Evolutionary conservation across 2,329 filamentous ascomycete species (phyloP), one percentile per base, ranked within the genome.

Genomic region (Pseudonectria buxi): DNA sequence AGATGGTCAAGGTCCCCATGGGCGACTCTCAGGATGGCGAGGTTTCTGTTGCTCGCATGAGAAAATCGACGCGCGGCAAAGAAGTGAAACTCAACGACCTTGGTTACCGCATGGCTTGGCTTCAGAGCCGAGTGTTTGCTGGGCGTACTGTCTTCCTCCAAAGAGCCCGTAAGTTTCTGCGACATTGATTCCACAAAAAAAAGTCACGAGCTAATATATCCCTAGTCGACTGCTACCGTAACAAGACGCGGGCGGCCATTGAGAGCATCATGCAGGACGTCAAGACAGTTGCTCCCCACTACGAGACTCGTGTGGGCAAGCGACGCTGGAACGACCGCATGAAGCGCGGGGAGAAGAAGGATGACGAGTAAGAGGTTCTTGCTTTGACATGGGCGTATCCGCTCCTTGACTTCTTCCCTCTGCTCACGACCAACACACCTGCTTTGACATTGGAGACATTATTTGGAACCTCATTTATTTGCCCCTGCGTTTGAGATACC

Each of bases 61-160:
- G 79, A 32, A 80, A 76, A 54, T 68, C 70, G 29, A 76, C 78
- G 47, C 78, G 87, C 32, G 76, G 72, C 32, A 92, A 86, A 65
- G 90, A 96, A 58, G 80, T 92, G n/a, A 78, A 86, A 32, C 67
- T 96, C 43, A 96, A 96, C 56, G 89, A 96, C 55, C 67, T 96
- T 30, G 90, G 88, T 3, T 94, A 94, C 59, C 79, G 90, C 30
- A 94, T 98, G 85, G 89, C 86, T 32, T 98, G 92, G 90, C 81
- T 89, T 36, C 90, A 96, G 65, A 92, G 88, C 58, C 75, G 90
- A 53, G 86, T 90, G 10, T 95, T 96, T 67, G 82, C 88, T 2
- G 85, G 83, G 10, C 76, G 87, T 49, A 87, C 83, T 27, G 71
- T 95, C 31, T 95, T 95, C 61, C 68, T 95, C 52, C 90, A 95